Base-by-base conservation (phyloP, 768 basidiomycete genomes). In the Termitomyces sp. region DNA sequence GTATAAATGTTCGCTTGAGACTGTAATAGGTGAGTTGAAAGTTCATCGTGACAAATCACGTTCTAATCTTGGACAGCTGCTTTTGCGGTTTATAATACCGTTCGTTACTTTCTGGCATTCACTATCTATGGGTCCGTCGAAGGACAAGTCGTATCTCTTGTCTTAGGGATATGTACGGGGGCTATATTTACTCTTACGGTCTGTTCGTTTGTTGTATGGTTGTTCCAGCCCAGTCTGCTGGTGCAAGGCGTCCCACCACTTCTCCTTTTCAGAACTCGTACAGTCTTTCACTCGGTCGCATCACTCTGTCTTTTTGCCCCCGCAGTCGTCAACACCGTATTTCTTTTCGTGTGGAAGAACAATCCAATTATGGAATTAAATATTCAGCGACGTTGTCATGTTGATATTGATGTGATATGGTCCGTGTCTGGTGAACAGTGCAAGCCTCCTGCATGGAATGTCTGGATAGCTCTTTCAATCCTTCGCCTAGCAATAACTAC, bases 371-470 rank as follows among this genome's bases (percentile, higher is more conserved):
- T 67, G 30, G 74, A 74, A 54, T 59, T 80, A 45, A 70, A 72
- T 54, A 63, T 73, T 38, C 67, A 65, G 24, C 68, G 68, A 45
- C 77, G 82, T n/a, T 90, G 89, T 58, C 69, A 72, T 46, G 75
- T 87, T 72, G 84, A 88, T 60, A 72, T 89, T 44, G 89, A 90
- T 65, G 74, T 84, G 44, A 71, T 85, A 10, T 91, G 89, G 89
- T 78, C 81, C 5, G 73, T 75, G 13, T 67, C 71, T 12, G 62
- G 59, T 48, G 64, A 58, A 54, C 61, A 48, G 54, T 68, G 50
- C n/a, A 48, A 63, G 38, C 70, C 75, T 4, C 72, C 76, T 6
- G 57, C 75, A 2, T 84, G 82, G 77, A 71, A 74, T 1, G 69
- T 72, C 8, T 90, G 87, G 88, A 65, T 86, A 22, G 71, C 72